Evolutionary conservation across 2,329 filamentous ascomycete species (phyloP).

Genomic region (Reticulascus tulasneorum): DNA sequence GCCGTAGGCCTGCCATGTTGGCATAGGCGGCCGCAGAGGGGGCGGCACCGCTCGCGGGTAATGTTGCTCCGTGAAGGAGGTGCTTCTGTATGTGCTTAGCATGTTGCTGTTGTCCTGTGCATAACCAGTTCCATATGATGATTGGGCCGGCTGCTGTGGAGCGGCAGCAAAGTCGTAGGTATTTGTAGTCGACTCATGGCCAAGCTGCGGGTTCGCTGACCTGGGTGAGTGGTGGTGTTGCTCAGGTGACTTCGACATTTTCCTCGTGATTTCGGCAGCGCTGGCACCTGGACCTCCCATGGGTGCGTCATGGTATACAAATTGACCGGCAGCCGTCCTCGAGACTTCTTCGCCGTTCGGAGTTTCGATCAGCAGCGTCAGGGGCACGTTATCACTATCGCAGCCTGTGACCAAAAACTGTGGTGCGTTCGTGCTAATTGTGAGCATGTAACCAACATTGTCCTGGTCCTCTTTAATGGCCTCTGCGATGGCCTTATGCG

Average conservation of each 20-base stretch:
- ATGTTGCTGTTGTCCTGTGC: conserved; percentile 44
- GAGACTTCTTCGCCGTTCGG: conserved; percentile 50
- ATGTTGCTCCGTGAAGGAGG: conserved; percentile 43
- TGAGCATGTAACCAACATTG: conserved; percentile 62
- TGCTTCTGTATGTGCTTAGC: conserved; percentile 51
- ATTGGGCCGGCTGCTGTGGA: conserved; percentile 29
- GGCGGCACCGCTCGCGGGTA: conserved; percentile 34
- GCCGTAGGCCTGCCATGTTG: conserved; percentile 40
- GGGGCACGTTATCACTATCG: conserved; percentile 45
- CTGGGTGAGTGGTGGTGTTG: conserved; percentile 35
- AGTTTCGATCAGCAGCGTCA: conserved; percentile 51
- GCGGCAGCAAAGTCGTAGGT: conserved; percentile 53
- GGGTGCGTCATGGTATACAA: conserved; percentile 35
- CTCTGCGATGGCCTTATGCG: conserved; percentile 62
- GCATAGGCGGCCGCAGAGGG: conserved; percentile 32
- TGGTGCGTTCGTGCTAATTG: conserved; percentile 69
- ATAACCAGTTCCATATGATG: conserved; percentile 33
- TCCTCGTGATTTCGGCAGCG: conserved; percentile 37
- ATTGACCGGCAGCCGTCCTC: conserved; percentile 43
- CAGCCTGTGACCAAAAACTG: conserved; percentile 49
- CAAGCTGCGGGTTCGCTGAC: conserved; percentile 22
- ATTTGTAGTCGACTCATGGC: conserved; percentile 44
- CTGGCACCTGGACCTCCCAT: conserved; percentile 26
- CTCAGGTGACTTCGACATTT: conserved; percentile 38
- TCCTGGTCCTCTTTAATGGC: conserved; percentile 59